Conservation (phyloP, 495 filamentous ascomycete species). For the Hypoxylon subgilvum region DNA sequence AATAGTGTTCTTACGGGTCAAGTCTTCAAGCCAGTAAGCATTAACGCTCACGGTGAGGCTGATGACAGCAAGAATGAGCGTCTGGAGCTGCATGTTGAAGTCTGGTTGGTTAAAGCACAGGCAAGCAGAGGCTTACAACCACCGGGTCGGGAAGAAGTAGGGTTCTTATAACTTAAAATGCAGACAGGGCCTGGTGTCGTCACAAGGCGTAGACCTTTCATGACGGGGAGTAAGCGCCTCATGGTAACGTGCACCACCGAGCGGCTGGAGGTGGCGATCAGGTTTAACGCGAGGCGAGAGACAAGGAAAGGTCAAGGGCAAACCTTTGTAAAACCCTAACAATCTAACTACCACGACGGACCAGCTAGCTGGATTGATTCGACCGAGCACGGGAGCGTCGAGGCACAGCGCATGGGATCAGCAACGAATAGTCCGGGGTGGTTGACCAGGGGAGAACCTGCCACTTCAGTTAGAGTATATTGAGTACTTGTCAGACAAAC, state of each 20-base stretch:
- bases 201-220: conserved; percentile 22
- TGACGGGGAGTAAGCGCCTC: conserved; percentile 9
- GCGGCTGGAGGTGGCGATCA: conserved; percentile 7
- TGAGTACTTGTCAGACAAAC: conserved; percentile 22
- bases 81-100: conserved; percentile 47
- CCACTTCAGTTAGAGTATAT: conserved; percentile 23
- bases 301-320: conserved; percentile 17
- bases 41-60: conserved; percentile 46
- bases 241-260: conserved; percentile 32
- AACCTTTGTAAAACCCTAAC: conserved; percentile 6
- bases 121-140: conserved; percentile 15
- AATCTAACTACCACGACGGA: conserved; percentile 17
- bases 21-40: conserved; percentile 54
- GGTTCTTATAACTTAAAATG: conserved; percentile 35
- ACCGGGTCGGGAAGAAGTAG: conserved; percentile 19
- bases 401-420: not conserved
- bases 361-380: conserved; percentile 21
- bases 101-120: conserved; percentile 20
- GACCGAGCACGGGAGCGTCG: conserved; percentile 23
- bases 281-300: conserved; percentile 14
- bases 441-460: conserved; percentile 15
- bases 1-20: conserved; percentile 43
- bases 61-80: conserved; percentile 48
- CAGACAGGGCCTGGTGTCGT: conserved; percentile 22
- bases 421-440: conserved; percentile 13